Evolutionary conservation across 176 grass and related monocot species (phyloP).

Genomic region (Eleusine indica): DNA sequence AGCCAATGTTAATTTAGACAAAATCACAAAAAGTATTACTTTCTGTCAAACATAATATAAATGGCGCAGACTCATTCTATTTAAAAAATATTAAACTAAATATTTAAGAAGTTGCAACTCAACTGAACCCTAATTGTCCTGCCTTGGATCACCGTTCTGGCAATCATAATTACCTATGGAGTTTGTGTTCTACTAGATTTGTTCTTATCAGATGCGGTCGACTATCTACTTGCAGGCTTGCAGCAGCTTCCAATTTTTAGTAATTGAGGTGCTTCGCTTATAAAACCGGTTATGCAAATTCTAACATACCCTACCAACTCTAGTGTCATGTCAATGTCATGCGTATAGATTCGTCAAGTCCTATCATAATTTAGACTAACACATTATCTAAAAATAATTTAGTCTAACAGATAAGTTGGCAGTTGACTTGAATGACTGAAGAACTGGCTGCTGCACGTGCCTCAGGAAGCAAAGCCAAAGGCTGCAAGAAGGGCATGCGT

Average conservation of each 20-base stretch:
- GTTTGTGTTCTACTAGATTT: background rate
- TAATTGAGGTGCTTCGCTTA: background rate
- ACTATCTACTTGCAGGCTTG: background rate
- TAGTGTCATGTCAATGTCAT: background rate
- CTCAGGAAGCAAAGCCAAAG: background rate
- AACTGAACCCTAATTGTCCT: too few species aligned
- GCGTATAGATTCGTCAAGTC: background rate
- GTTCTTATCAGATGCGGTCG: background rate
- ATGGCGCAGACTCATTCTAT: too few species aligned
- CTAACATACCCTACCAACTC: background rate
- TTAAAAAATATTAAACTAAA: too few species aligned
- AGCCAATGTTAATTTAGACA: too few species aligned
- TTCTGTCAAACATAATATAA: too few species aligned
- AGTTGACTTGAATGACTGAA: background rate
- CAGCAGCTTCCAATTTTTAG: background rate
- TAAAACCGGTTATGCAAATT: background rate
- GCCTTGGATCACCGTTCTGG: too few species aligned
- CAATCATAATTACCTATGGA: too few species aligned
- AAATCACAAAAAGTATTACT: too few species aligned
- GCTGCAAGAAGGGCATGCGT: background rate
- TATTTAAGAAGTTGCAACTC: too few species aligned
- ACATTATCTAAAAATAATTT: background rate
- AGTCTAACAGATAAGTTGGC: background rate
- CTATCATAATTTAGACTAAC: background rate
- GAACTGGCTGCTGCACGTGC: background rate